Evolutionary conservation across 257 asterid genomes (phyloP).

Genomic region (Capsicum pubescens): DNA sequence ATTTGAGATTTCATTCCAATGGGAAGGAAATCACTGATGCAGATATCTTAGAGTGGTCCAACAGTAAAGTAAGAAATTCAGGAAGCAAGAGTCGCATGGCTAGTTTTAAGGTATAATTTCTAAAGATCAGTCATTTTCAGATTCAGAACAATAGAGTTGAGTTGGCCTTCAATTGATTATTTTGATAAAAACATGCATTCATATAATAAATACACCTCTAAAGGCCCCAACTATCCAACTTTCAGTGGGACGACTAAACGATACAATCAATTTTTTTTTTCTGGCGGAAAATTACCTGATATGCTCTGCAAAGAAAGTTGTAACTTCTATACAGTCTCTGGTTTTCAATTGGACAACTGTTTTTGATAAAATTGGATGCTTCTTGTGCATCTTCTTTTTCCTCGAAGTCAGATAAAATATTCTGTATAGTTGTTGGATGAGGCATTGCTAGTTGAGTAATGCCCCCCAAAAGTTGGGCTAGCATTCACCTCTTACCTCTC

Average conservation of each 20-base stretch:
- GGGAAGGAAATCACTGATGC: slow-evolving; percentile 89
- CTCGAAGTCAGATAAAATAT: not conserved
- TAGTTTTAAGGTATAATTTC: slow-evolving; percentile 66
- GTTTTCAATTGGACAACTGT: slow-evolving; percentile 6
- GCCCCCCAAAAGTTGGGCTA: not conserved
- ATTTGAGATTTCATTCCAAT: slow-evolving; percentile 82
- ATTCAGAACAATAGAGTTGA: slow-evolving; percentile 26
- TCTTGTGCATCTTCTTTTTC: not conserved
- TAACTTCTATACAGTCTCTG: not conserved
- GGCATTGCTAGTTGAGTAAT: not conserved
- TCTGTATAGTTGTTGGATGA: slow-evolving; percentile 9
- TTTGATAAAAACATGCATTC: not conserved
- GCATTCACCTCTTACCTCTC: not conserved
- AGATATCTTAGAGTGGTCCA: slow-evolving; percentile 92
- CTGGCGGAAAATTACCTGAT: not conserved
- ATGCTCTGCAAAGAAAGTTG: not conserved
- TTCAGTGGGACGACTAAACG: not conserved
- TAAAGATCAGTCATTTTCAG: not conserved
- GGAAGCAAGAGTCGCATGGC: slow-evolving; percentile 74
- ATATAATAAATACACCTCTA: too few species aligned
- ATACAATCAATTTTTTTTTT: not conserved
- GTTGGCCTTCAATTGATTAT: not conserved
- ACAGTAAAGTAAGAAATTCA: slow-evolving; percentile 69
- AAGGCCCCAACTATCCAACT: not conserved
- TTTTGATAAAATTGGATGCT: not conserved